phyloP scores from a whole-genome alignment of 2,329 filamentous ascomycete species.

The Pseudogymnoascus verrucosus region DNA sequence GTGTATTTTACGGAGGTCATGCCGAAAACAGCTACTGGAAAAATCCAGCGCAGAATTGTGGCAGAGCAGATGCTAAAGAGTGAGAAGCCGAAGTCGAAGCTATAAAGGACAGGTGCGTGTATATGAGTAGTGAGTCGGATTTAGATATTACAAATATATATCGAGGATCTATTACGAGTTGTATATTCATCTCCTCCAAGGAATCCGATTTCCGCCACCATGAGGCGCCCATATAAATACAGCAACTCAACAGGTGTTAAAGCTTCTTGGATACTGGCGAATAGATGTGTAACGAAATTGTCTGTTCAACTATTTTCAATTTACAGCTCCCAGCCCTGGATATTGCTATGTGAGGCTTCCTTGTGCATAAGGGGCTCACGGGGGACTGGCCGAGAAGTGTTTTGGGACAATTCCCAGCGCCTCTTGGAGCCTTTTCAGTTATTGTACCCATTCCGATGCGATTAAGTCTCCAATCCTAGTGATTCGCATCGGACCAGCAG shows the following conservation, averaged over 20 bases:
- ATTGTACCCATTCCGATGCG: neutral
- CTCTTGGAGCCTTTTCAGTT: neutral
- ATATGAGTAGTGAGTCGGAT: neutral
- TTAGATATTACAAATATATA: neutral
- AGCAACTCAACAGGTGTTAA: neutral
- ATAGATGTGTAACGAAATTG: neutral
- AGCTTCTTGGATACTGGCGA: neutral
- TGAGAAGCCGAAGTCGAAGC: slow-evolving; percentile 44
- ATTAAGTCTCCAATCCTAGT: neutral
- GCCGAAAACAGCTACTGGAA: slow-evolving; percentile 88
- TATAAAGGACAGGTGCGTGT: neutral
- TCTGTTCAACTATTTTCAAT: neutral
- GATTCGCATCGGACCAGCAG: neutral
- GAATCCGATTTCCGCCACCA: neutral
- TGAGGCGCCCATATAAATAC: neutral
- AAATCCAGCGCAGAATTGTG: slow-evolving; percentile 80
- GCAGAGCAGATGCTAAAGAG: slow-evolving; percentile 76
- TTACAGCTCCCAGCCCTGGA: neutral
- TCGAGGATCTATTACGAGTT: neutral
- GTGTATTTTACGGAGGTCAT: slow-evolving; percentile 78
- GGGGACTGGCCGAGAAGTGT: neutral
- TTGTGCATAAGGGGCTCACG: neutral
- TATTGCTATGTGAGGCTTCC: neutral
- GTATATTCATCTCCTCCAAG: neutral
- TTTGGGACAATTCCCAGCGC: neutral